Percentiles rank a stretch among this genome's conserved stretches.
These are phyloP conservation scores for Fusarium papillatum DNA, from an alignment of 2,329 filamentous ascomycete genomes.

Conservation along the genomic window DNA sequence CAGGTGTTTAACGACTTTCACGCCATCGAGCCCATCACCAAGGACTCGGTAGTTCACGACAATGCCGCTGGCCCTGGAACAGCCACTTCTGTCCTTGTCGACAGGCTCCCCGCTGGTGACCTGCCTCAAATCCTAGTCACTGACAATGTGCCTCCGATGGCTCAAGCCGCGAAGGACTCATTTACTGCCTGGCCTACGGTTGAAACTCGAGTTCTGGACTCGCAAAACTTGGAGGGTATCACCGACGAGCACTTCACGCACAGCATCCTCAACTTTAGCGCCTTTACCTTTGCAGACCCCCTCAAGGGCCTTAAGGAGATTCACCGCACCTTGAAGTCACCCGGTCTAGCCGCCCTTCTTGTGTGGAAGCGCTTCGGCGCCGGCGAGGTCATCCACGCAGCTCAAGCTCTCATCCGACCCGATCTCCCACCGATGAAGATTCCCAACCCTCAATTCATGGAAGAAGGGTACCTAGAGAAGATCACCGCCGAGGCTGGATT, in stretches of 20 bases:
- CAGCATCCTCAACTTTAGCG: constrained; percentile 47
- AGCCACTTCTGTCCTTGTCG: constrained; percentile 43
- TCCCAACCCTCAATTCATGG: constrained; percentile 42
- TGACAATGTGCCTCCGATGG: constrained; percentile 37
- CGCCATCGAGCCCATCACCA: constrained; percentile 29
- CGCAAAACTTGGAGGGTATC: constrained; percentile 36
- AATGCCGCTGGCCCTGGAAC: constrained; percentile 50
- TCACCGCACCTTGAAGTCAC: constrained; percentile 45
- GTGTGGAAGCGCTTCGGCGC: constrained; percentile 43
- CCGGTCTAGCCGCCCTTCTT: constrained; percentile 43
- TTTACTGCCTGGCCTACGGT: constrained; percentile 18
- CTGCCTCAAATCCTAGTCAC: constrained; percentile 28
- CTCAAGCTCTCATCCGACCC: constrained; percentile 44
- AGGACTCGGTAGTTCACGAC: constrained; percentile 46
- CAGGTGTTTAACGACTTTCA: constrained; percentile 31
- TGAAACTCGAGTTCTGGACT: constrained; percentile 31
- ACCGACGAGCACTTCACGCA: constrained; percentile 40
- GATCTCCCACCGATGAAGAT: constrained; percentile 43
- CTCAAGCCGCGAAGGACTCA: constrained; percentile 25
- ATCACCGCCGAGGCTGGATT: constrained; percentile 41
- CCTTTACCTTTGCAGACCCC: constrained; percentile 45
- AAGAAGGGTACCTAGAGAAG: constrained; percentile 39
- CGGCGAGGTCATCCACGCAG: constrained; percentile 42
- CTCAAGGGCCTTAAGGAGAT: constrained; percentile 44
- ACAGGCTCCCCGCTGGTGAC: constrained; percentile 2